Conservation (phyloP, 768 basidiomycete genomes). For the Lentinula guzmanii region DNA sequence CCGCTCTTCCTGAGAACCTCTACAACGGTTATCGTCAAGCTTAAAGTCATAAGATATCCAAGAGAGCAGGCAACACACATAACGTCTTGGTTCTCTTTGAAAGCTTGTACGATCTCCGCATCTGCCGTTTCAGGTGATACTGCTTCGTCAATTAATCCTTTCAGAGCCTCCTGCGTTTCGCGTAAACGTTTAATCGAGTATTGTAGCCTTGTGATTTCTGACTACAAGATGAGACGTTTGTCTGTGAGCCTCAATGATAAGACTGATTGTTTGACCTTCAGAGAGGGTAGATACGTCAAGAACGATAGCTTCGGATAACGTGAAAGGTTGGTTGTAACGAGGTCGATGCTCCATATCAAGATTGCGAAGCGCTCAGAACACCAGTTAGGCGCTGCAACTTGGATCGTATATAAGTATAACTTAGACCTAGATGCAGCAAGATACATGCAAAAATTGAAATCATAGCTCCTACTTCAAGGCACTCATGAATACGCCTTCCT, state of each 20-base stretch:
- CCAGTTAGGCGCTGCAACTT: no score
- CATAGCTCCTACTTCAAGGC: background rate
- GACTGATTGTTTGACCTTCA: conserved; percentile 47
- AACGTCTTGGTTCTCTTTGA: conserved; percentile 66
- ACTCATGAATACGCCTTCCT: background rate
- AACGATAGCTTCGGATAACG: conserved; percentile 53
- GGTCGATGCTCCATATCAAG: conserved; percentile 58
- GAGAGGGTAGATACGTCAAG: conserved; percentile 64
- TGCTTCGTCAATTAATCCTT: conserved; percentile 35
- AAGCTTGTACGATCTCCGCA: conserved; percentile 50
- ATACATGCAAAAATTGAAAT: no score
- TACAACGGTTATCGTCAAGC: conserved; percentile 17
- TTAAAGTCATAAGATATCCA: background rate
- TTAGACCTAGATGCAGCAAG: no score
- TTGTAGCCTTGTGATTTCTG: conserved; percentile 73
- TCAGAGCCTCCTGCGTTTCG: conserved; percentile 55
- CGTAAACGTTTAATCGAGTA: conserved; percentile 62
- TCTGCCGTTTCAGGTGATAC: conserved; percentile 34
- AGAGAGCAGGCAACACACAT: conserved; percentile 42
- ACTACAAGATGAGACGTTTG: background rate
- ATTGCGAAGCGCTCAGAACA: background rate
- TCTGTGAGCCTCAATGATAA: background rate
- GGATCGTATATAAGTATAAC: no score
- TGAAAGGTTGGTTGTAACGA: conserved; percentile 71
- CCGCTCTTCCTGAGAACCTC: conserved; percentile 76